Evolutionary conservation across 768 basidiomycete species (phyloP), one percentile per base, ranked within the genome.

Genomic region (Lactarius evosmus): DNA sequence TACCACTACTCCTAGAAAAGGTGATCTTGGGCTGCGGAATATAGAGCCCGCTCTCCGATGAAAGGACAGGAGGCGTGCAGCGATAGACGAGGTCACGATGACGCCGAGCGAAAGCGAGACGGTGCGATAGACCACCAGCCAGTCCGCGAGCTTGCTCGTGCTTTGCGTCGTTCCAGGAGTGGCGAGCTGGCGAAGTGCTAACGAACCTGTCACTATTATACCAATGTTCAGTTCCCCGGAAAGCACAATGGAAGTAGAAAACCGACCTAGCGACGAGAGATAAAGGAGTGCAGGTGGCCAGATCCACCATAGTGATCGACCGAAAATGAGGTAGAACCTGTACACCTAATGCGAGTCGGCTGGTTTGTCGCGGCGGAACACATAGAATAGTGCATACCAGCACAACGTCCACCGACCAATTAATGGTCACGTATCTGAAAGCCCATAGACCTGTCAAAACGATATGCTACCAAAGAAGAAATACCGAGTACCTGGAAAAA

Each of bases 351-450:
- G 2, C 54, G 41, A 29, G 38, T 55, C 6, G 41, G 22, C 12
- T 25, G 49, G 32, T 34, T 19, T 4, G 38, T 9, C 19, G 34
- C 11, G 8, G 29, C 11, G 12, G 44, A 40, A 7, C 36, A 25
- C 16, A 30, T 36, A 12, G 46, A 6, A 25, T 36, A 19, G 7
- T 7, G 32, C 58, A 19, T 65, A 74, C 74, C 57, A 75, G 36
- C 32, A 74, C 56, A 17, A 69, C 71, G 44, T 75, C 74, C 12
- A 69, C 65, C 1, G 71, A 56, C 74, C 73, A 74, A 58, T 70
- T 75, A 50, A 74, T 58, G 17, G 67, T 44, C 2, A 75, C 55
- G 58, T 73, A 73, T 61, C 74, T 74, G 61, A 33, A 56, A 33
- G 58, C 62, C 58, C 62, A 52, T 19, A 56, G 19, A 33, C 22